Conservation (phyloP, 177 flowering plant genomes). For the Vitis hybrid region DNA sequence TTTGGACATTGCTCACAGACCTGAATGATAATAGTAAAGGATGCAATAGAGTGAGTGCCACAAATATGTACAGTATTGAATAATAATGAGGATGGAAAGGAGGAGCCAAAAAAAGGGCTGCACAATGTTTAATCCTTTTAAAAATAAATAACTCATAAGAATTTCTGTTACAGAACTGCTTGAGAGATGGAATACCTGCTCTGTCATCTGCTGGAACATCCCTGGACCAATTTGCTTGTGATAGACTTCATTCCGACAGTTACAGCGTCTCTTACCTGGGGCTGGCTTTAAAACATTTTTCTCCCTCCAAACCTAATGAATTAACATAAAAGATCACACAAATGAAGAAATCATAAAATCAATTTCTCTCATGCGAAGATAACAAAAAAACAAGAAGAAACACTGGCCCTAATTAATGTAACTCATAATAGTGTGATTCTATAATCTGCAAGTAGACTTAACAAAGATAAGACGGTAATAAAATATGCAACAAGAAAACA, state of each 20-base stretch:
- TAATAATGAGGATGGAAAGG: neutral
- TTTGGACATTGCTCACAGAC: slow-evolving; percentile 97
- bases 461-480: no score
- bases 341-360: no score
- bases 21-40: slow-evolving; percentile 34
- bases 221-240: slow-evolving; percentile 98
- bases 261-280: slow-evolving; percentile 93
- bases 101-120: neutral
- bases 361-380: no score
- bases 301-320: slow-evolving; percentile 92
- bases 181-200: slow-evolving; percentile 58
- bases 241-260: slow-evolving; percentile 96
- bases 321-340: neutral
- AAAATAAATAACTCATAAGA: neutral
- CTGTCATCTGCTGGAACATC: slow-evolving; percentile 99
- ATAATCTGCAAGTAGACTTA: no score
- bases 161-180: neutral
- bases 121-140: neutral
- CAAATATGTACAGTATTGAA: neutral
- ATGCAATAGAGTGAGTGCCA: neutral
- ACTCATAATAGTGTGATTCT: no score
- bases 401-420: no score
- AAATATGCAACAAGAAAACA: no score
- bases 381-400: no score
- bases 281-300: slow-evolving; percentile 90